phyloP scores from a whole-genome alignment of 2,329 filamentous ascomycete genomes.

The Cladobotryum mycophilum region DNA sequence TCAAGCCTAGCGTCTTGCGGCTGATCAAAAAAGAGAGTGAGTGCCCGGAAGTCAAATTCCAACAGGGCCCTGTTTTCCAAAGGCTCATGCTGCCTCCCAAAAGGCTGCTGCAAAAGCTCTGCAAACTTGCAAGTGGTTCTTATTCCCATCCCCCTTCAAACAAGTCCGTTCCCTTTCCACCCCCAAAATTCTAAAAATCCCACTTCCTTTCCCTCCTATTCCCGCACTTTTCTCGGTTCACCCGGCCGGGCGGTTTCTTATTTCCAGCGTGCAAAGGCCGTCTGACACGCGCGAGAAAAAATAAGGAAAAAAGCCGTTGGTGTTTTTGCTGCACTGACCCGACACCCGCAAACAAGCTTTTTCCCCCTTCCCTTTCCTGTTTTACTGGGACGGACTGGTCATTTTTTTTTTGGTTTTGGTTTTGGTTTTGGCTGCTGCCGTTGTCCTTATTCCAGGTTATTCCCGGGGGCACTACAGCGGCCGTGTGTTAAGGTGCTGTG shows the following conservation, averaged over 20 bases:
- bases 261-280: conserved; percentile 23
- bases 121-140: no score
- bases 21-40: no score
- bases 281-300: background rate
- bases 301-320: no score
- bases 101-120: no score
- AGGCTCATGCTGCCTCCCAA: background rate
- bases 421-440: no score
- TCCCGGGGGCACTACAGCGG: no score
- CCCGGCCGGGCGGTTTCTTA: conserved; percentile 9
- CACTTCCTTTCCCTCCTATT: background rate
- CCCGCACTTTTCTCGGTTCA: conserved; percentile 5
- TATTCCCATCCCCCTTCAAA: no score
- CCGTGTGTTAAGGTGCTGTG: no score
- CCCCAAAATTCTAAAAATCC: background rate
- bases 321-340: background rate
- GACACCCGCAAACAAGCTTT: background rate
- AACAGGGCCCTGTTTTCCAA: background rate
- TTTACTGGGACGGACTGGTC: no score
- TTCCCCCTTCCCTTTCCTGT: no score
- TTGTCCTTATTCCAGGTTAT: no score
- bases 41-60: background rate
- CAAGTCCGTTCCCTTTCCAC: background rate
- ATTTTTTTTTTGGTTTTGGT: no score
- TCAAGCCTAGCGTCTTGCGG: background rate